Percentiles rank a stretch among this genome's conserved stretches.
Evolutionary conservation across 352 stramenopile genomes (phyloP).

Genomic region (Globisporangium ultimum): DNA sequence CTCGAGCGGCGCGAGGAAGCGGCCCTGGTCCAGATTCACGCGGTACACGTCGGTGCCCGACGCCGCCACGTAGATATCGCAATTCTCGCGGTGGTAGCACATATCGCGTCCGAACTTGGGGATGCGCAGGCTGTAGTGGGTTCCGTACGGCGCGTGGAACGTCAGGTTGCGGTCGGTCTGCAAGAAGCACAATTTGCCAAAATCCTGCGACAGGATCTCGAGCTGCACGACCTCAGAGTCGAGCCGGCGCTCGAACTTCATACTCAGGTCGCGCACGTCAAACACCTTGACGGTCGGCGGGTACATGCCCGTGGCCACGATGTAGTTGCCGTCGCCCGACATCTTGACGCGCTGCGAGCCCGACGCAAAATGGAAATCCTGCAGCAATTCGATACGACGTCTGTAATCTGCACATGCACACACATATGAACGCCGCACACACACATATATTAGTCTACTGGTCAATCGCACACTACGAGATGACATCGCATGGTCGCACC

Average conservation of each 20-base stretch:
- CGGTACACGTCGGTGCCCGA: conserved; percentile 92
- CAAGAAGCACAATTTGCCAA: conserved; percentile 98
- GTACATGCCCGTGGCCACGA: conserved; percentile 97
- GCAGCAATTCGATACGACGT: conserved; percentile 96
- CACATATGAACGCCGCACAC: conserved; percentile 12
- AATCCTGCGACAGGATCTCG: conserved; percentile 93
- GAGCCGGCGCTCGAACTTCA: conserved; percentile 99
- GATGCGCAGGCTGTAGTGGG: conserved; percentile 94
- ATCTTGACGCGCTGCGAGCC: conserved; percentile 93
- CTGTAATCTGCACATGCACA: conserved; percentile 57
- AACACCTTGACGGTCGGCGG: conserved; percentile 95
- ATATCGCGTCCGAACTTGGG: conserved; percentile 97
- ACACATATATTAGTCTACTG: not conserved
- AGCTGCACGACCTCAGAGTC: conserved; percentile 97
- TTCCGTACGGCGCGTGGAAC: conserved; percentile 98
- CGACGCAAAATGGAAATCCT: conserved; percentile 98
- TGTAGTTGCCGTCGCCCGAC: conserved; percentile 93
- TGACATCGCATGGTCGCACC: conserved; percentile 18
- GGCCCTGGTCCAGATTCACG: conserved; percentile 97
- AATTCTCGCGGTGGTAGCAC: conserved; percentile 95
- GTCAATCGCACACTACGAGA: too few relatives aligned
- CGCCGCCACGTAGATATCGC: conserved; percentile 94
- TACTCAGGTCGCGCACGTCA: conserved; percentile 93
- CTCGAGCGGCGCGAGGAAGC: conserved; percentile 90
- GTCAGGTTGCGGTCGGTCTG: conserved; percentile 94